Conservation (phyloP, 2,329 filamentous ascomycete species). For the Apiospora marii region DNA sequence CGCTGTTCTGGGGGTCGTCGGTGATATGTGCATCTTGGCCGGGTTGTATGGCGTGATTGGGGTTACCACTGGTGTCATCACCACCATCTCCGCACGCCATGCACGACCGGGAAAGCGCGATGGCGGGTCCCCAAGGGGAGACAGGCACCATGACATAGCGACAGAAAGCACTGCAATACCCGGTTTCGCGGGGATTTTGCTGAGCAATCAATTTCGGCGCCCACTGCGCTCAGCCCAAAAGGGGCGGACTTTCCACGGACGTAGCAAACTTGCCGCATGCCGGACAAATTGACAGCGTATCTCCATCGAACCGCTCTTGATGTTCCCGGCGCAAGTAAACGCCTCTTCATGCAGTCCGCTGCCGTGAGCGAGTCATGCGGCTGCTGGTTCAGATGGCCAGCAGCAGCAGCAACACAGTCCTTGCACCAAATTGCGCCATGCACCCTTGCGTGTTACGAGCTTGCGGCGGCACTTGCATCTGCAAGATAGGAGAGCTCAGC, state of each 20-base stretch:
- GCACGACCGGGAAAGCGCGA: not conserved
- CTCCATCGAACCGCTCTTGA: no score
- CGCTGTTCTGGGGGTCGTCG: not conserved
- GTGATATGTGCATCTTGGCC: conserved; percentile 20
- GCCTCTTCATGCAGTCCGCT: not conserved
- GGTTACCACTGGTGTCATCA: conserved; percentile 31
- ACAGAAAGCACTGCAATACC: no score
- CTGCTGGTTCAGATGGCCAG: not conserved
- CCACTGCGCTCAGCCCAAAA: no score
- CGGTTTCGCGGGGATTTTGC: not conserved
- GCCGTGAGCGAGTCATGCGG: not conserved
- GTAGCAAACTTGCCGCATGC: no score
- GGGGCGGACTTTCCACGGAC: no score
- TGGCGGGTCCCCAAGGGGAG: no score
- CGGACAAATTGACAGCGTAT: no score
- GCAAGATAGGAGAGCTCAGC: not conserved
- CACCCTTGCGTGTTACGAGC: not conserved
- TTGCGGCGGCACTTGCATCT: not conserved
- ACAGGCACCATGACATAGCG: no score
- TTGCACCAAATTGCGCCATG: not conserved
- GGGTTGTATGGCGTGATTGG: conserved; percentile 33
- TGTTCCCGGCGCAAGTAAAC: no score
- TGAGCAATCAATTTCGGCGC: no score
- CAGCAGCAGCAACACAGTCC: not conserved
- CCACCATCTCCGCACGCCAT: conserved; percentile 11